Base-by-base conservation (phyloP, 208 protist genomes). In the Kentomonas sorsogonicus region DNA sequence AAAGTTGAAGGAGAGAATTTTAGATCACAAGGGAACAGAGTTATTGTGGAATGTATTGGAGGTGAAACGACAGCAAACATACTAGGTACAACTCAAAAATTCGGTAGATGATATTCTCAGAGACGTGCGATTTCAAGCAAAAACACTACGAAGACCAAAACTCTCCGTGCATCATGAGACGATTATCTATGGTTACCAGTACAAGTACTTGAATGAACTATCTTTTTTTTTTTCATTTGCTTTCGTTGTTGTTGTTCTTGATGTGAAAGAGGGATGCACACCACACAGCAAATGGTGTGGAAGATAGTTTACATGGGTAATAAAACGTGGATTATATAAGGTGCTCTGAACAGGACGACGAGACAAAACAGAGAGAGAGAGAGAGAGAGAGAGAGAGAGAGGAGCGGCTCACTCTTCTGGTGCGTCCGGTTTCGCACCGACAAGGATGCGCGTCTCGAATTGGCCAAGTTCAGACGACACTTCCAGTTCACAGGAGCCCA, bases 381-480 rank as follows among this genome's bases (percentile, higher is more conserved):
- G 41, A 62, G 41, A 50, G 55, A 63, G 38, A 57, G 46, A 26
- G 31, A 57, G 11, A 39, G 11, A 22, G 30, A 46, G 31, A 43
- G 26, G 26, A 53, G 25, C 23, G 23, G 27, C 5, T 23, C 33
- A 38, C 39, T 5, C 33, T 15, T 36, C 33, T 15, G 11, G 33
- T 33, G 13, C 18, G 31, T 39, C 30, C 33, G 5, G 11, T 5
- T 11, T 36, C 7, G 7, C 33, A 36, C 7, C 5, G 33, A 36
- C 5, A 5, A 36, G 11, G 33, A n/a, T n/a, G n/a, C n/a, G n/a
- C n/a, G n/a, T n/a, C n/a, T n/a, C n/a, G 27, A 55, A 70, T 26
- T 61, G 22, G 3, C 36, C 20, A 11, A 10, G 47, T 11, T 71
- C 65, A 2, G 74, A 80, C 3, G 76, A 72, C 1, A 90, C n/a